Evolutionary conservation across 768 basidiomycete genomes (phyloP).

Genomic region (Amanita exitialis): DNA sequence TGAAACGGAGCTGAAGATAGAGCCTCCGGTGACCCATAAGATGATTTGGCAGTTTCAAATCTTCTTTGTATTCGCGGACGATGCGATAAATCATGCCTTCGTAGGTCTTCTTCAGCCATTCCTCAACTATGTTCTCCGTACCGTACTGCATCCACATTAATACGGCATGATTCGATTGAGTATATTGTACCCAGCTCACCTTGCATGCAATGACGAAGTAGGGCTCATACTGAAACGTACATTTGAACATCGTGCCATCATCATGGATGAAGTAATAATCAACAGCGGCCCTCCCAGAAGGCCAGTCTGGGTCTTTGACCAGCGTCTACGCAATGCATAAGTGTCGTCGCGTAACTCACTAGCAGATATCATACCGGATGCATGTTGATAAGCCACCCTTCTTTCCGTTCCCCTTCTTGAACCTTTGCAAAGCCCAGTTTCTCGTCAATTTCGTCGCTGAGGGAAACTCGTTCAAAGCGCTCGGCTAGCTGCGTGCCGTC

Average conservation of each 20-base stretch:
- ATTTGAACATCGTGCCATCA: conserved; percentile 94
- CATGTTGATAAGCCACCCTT: conserved; percentile 99
- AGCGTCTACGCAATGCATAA: conserved; percentile 46
- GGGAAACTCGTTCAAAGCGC: conserved; percentile 67
- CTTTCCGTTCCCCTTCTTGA: conserved; percentile 66
- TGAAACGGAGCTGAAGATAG: conserved; percentile 82
- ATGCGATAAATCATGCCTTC: conserved; percentile 81
- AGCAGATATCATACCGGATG: conserved; percentile 62
- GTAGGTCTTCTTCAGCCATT: conserved; percentile 91
- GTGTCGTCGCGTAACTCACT: background rate
- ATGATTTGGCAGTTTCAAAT: conserved; percentile 92
- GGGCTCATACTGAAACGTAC: conserved; percentile 85
- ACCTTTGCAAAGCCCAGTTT: conserved; percentile 81
- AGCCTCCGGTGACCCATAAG: conserved; percentile 89
- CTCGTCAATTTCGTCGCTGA: conserved; percentile 86
- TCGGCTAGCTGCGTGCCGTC: conserved; percentile 86
- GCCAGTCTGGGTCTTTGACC: conserved; percentile 76
- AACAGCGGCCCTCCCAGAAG: conserved; percentile 81
- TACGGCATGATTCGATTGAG: background rate
- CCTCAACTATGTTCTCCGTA: conserved; percentile 83
- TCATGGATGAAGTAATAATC: conserved; percentile 98
- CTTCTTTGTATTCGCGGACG: conserved; percentile 79
- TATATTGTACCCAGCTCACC: conserved; percentile 32
- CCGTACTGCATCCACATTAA: conserved; percentile 43
- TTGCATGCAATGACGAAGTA: conserved; percentile 93